Evolutionary conservation across 2,329 filamentous ascomycete genomes (phyloP).

Genomic region (Calonectria pauciramosa): DNA sequence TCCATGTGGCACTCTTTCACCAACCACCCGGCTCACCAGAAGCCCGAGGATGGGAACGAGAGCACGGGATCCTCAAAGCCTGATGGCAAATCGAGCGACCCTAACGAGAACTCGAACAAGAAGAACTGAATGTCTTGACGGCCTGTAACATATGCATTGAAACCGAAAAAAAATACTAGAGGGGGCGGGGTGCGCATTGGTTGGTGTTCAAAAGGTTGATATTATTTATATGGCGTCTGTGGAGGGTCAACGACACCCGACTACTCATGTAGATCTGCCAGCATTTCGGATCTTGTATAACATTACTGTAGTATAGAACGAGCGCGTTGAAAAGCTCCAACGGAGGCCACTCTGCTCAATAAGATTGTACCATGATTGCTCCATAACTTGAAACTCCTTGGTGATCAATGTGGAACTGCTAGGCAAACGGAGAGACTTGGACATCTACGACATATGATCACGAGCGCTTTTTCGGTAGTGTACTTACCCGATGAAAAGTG

Average conservation of each 20-base stretch:
- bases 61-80: slow-evolving; percentile 35
- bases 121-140: slow-evolving; percentile 45
- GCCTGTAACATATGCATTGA: slow-evolving; percentile 40
- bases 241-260: slow-evolving; percentile 39
- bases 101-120: slow-evolving; percentile 48
- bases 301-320: slow-evolving; percentile 49
- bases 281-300: slow-evolving; percentile 49
- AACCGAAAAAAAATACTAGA: slow-evolving; percentile 38
- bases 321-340: slow-evolving; percentile 44
- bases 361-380: slow-evolving; percentile 35
- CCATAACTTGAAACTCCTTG: neutral
- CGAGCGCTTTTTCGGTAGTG: slow-evolving; percentile 15
- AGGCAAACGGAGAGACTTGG: neutral
- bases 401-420: neutral
- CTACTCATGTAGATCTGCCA: slow-evolving; percentile 46
- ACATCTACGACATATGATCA: slow-evolving; percentile 21
- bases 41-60: slow-evolving; percentile 44
- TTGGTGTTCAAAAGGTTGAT: slow-evolving; percentile 55
- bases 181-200: slow-evolving; percentile 49
- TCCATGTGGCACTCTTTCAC: slow-evolving; percentile 93
- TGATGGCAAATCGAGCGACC: slow-evolving; percentile 41
- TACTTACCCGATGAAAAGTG: slow-evolving; percentile 36
- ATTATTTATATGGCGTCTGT: slow-evolving; percentile 50
- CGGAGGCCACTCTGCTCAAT: slow-evolving; percentile 55
- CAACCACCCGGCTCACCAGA: slow-evolving; percentile 75